phyloP scores from a whole-genome alignment of 2,329 filamentous ascomycete genomes.

The Ascochyta clinopodiicola region DNA sequence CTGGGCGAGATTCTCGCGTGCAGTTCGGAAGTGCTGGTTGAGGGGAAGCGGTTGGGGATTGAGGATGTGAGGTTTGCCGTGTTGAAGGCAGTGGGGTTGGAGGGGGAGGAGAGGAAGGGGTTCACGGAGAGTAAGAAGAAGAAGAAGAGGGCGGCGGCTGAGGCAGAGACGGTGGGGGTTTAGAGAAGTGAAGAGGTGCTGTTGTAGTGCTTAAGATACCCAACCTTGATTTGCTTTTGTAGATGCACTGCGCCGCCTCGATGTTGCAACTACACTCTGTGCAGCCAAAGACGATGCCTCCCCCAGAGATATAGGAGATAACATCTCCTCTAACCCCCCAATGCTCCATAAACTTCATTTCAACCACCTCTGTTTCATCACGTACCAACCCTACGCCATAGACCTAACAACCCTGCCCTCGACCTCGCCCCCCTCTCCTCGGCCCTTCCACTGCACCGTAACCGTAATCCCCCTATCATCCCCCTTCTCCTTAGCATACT shows the following conservation, averaged over 20 bases:
- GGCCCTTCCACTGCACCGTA: slow-evolving; percentile 47
- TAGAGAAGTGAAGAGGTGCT: neutral
- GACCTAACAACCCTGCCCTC: slow-evolving; percentile 42
- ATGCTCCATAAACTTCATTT: no score
- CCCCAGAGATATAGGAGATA: no score
- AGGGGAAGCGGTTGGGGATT: slow-evolving; percentile 62
- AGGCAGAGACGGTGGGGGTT: neutral
- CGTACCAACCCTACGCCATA: slow-evolving; percentile 33
- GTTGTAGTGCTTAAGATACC: no score
- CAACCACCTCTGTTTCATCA: no score
- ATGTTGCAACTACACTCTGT: no score
- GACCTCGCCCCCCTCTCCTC: slow-evolving; percentile 35
- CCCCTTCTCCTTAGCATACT: slow-evolving; percentile 68
- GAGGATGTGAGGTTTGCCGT: slow-evolving; percentile 70
- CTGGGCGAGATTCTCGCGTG: slow-evolving; percentile 68
- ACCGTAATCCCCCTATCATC: slow-evolving; percentile 51
- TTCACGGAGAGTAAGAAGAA: slow-evolving; percentile 13
- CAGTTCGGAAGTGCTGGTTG: slow-evolving; percentile 59
- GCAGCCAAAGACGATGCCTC: no score
- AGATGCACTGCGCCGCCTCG: no score
- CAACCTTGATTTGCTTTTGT: no score
- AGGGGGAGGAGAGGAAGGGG: slow-evolving; percentile 15
- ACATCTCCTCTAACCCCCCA: no score
- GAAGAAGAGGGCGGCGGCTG: neutral
- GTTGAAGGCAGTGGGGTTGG: slow-evolving; percentile 58